Evolutionary conservation across 129 eudicot genomes (phyloP).

Genomic region (sunflower (Helianthus annuus)): HanXRQr2.0-SUNRISE NC_035444.2:27173309-27173808

Average conservation of each 20-base stretch:
- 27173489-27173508: conserved; percentile 96
- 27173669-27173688: not conserved
- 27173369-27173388: conserved; percentile 84
- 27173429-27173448: conserved; percentile 95
- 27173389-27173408: conserved; percentile 97
- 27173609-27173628: conserved; percentile 61
- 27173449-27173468: conserved; percentile 98
- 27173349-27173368: conserved; percentile 55
- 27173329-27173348: conserved; percentile 25
- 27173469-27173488: conserved; percentile 80
- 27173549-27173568: conserved; percentile 93
- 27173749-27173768: not conserved
- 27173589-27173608: conserved; percentile 61
- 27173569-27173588: conserved; percentile 86
- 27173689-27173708: conserved; percentile 4
- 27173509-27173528: conserved; percentile 84
- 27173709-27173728: not conserved
- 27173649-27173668: conserved; percentile 9
- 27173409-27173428: conserved; percentile 78
- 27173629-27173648: conserved; percentile 59
- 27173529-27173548: conserved; percentile 95
- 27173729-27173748: not conserved
- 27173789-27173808: not conserved
- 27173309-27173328: conserved; percentile 13
- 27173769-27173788: not conserved